A percentile compares a stretch with the other conserved stretches of the same genome.
phyloP scores from a whole-genome alignment of 2,329 filamentous ascomycete genomes.

The Fusarium sp. region DNA sequence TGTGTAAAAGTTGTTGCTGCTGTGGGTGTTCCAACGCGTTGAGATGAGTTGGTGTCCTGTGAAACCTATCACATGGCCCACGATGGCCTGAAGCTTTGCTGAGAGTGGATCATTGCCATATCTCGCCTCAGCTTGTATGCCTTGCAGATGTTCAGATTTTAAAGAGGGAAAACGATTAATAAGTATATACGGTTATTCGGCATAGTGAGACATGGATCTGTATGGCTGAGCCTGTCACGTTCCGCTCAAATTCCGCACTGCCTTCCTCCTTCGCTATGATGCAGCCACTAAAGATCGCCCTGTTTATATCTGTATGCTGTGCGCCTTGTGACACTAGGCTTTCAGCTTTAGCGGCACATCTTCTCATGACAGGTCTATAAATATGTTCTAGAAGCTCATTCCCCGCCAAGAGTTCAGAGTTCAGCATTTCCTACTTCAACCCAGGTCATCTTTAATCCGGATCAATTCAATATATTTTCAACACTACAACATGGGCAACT shows the following conservation, averaged over 20 bases:
- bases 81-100: neutral
- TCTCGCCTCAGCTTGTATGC: neutral
- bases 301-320: constrained; percentile 1
- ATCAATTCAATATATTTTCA: neutral
- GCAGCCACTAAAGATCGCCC: neutral
- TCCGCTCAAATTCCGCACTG: neutral
- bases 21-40: neutral
- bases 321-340: constrained; percentile 14
- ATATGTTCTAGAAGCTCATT: constrained; percentile 3
- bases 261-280: too few species aligned
- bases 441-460: neutral
- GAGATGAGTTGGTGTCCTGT: too few species aligned
- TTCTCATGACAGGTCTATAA: constrained; percentile 6
- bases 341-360: neutral
- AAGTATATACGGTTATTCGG: neutral
- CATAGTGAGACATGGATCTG: neutral
- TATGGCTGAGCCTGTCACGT: neutral
- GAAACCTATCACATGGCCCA: neutral
- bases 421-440: too few species aligned
- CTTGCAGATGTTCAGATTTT: neutral
- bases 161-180: neutral
- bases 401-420: neutral
- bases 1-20: neutral
- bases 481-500: constrained; percentile 15
- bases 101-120: neutral